Evolutionary conservation across 345 rosid species (phyloP).

Genomic region (Brassica rapa): DNA sequence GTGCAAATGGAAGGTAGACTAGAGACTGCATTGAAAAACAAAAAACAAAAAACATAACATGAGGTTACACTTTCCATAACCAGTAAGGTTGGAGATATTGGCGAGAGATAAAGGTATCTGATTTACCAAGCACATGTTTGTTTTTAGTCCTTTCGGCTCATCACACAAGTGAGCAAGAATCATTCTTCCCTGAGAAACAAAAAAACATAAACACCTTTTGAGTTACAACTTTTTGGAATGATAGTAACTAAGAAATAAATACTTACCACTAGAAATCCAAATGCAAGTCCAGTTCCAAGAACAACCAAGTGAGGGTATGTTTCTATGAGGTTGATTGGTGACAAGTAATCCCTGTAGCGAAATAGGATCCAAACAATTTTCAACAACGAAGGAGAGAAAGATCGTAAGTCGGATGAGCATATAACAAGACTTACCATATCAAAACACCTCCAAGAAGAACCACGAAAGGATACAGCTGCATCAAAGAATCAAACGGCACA

Average conservation of each 20-base stretch:
- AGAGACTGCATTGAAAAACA: slow-evolving; percentile 63
- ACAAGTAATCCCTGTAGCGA: slow-evolving; percentile 46
- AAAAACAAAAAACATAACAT: background rate
- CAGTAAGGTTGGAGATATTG: background rate
- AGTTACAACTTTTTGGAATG: background rate
- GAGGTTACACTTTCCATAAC: background rate
- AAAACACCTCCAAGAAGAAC: slow-evolving; percentile 88
- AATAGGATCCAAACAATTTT: slow-evolving; percentile 4
- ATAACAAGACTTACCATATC: slow-evolving; percentile 58
- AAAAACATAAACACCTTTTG: background rate
- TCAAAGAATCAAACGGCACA: slow-evolving; percentile 32
- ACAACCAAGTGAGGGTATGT: slow-evolving; percentile 88
- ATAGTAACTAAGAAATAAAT: slow-evolving; percentile 1
- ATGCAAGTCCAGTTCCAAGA: slow-evolving; percentile 96
- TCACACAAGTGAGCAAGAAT: slow-evolving; percentile 98
- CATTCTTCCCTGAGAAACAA: slow-evolving; percentile 92
- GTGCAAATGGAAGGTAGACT: slow-evolving; percentile 87
- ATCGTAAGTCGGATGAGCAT: background rate
- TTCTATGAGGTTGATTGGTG: slow-evolving; percentile 75
- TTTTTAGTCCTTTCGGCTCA: slow-evolving; percentile 97
- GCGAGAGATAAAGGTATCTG: background rate
- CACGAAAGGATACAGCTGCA: slow-evolving; percentile 86
- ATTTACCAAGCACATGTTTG: slow-evolving; percentile 97
- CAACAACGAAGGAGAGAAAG: background rate
- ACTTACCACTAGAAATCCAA: slow-evolving; percentile 96